Evolutionary conservation across 257 asterid species (phyloP), one percentile per base, ranked within the genome.

Genomic region (Rehmannia glutinosa): DNA sequence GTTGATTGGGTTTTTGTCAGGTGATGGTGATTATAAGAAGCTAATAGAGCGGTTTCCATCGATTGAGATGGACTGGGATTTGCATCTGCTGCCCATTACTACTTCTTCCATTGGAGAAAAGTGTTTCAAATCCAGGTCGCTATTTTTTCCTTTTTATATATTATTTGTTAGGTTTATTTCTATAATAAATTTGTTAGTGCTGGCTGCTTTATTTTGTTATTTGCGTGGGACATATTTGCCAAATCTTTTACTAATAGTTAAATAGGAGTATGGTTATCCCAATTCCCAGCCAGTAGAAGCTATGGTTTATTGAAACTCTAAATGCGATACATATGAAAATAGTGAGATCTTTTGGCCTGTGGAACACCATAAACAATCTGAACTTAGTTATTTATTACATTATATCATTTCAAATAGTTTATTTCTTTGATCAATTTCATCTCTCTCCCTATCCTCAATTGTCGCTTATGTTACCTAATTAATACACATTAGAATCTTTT

Each of bases 31-130:
- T 39, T 88, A 82, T 42, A 82, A 73, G 75, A 88, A 77, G 82
- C 76, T 88, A 9, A 38, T 83, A 27, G 82, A 75, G 69, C 81
- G 77, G 69, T 72, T 90, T 70, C 95, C 96, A 9, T 60, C 79
- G 3, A 72, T 84, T 43, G 92, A 83, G 73, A 78, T 64, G 54
- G 96, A 90, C 56, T 91, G 87, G 88, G 94, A 90, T 81, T 82
- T 93, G 84, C 81, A 90, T 66, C 75, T 88, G 72, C 70, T 88
- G 69, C 97, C 99, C 45, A 86, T 93, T 73, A 92, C 95, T 72
- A 54, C 75, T 66, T 62, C 87, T 45, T 74, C 81, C 28, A 60
- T 51, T 57, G 93, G 88, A 73, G 90, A 81, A 49, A 75, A 73
- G 41, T 27, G 69, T 57, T 80, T 92, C 75, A 82, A 69, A 75